A percentile compares a stretch with the other conserved stretches of the same genome.
Evolutionary conservation across 1,284 basidiomycete genomes (phyloP).

Genomic region (Naganishia cerealis): DNA sequence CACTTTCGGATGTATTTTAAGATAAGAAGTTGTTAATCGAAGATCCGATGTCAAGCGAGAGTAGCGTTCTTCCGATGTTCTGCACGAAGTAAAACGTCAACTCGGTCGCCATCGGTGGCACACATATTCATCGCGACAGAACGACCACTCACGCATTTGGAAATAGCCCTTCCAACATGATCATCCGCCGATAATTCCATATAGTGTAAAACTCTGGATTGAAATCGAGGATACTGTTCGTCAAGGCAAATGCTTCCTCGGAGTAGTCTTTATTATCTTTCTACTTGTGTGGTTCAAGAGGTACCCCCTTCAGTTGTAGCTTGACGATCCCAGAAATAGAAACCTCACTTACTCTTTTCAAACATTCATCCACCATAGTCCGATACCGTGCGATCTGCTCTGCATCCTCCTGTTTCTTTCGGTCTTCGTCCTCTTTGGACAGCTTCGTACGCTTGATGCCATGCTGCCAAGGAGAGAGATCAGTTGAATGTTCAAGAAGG

Average conservation of each 20-base stretch:
- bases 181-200: slow-evolving; percentile 85
- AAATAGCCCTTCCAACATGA: slow-evolving; percentile 73
- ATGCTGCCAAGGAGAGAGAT: slow-evolving; percentile 60
- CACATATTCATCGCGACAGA: slow-evolving; percentile 4
- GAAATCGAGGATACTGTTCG: slow-evolving; percentile 70
- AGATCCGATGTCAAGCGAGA: slow-evolving; percentile 69
- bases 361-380: slow-evolving; percentile 64
- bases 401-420: slow-evolving; percentile 68
- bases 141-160: slow-evolving; percentile 59
- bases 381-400: slow-evolving; percentile 74
- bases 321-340: neutral
- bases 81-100: slow-evolving; percentile 44
- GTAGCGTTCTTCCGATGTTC: slow-evolving; percentile 65
- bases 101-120: neutral
- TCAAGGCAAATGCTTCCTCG: slow-evolving; percentile 67
- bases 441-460: slow-evolving; percentile 70
- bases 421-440: slow-evolving; percentile 65
- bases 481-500: neutral
- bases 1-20: slow-evolving; percentile 83
- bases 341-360: slow-evolving; percentile 62
- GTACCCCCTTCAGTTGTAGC: neutral
- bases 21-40: slow-evolving; percentile 72
- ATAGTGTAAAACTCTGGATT: slow-evolving; percentile 90
- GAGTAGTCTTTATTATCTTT: slow-evolving; percentile 68
- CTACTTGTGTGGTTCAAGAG: slow-evolving; percentile 53